Evolutionary conservation across 129 eudicot genomes (phyloP), one percentile per base, ranked within the genome.

Genomic region (Chrysanthemum seticuspe): DNA sequence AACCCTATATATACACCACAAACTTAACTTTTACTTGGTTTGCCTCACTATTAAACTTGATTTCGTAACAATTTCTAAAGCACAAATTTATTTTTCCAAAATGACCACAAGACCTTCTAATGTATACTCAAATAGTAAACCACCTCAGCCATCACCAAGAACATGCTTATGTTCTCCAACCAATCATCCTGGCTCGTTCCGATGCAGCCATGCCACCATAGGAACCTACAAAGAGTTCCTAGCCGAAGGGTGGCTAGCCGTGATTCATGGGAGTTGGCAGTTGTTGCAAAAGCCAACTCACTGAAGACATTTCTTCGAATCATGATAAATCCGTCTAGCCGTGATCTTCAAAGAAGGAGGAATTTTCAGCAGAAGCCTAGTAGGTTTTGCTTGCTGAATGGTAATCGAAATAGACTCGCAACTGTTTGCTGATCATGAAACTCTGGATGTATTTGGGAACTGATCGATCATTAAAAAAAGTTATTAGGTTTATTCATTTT

Each of bases 91-190:
- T 9, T 59, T 62, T 69, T 13, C 59, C 65, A 40, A 75, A 64
- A 78, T 81, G 84, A 61, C 66, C 49, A 75, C 81, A 64, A 81
- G 54, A 71, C 62, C 29, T 70, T 12, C 68, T 19, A 25, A 77
- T 75, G 48, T 70, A 31, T 50, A 18, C n/a, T 69, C 76, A 56
- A 58, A 65, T 12, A 27, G 16, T 27, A 78, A 63, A 19, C 21
- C 21, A 12, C 75, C 78, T 40, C 74, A 48, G n/a, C 67, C 76
- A 59, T 59, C 64, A 69, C 0, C 59, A 7, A 72, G 62, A 31
- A 66, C 81, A 55, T 85, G 89, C 61, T 62, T 81, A 72, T 81
- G 84, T 67, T 85, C 89, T 15, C 89, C 89, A 11, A 81, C 89
- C 56, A 85, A 54, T 65, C 89, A 85, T 59, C 86, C 86, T 0